Evolutionary conservation across 768 basidiomycete species (phyloP).

Genomic region (Leucocoprinus leucothites): DNA sequence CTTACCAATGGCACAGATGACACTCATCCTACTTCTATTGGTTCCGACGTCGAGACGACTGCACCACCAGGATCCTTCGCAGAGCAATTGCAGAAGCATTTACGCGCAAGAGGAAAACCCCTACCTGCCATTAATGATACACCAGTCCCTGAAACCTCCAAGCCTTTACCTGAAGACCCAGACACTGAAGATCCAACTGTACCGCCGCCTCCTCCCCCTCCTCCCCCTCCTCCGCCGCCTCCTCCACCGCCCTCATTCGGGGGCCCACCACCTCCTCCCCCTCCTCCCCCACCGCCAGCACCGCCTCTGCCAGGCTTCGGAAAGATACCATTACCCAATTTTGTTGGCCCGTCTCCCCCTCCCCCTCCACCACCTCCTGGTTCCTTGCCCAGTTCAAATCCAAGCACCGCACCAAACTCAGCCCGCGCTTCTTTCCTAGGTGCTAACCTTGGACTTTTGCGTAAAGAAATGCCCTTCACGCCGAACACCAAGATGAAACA

Average conservation of each 20-base stretch:
- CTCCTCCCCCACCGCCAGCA: constrained; percentile 34
- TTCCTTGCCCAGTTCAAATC: constrained; percentile 22
- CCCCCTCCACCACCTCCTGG: constrained; percentile 30
- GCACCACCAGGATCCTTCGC: constrained; percentile 47
- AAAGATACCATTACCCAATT: constrained; percentile 15
- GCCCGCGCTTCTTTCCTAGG: constrained; percentile 62
- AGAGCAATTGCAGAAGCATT: constrained; percentile 60
- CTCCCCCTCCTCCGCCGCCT: constrained; percentile 32
- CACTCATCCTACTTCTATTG: constrained; percentile 54
- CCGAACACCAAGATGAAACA: constrained; percentile 96
- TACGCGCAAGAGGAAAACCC: constrained; percentile 46
- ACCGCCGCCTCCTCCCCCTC: constrained; percentile 27
- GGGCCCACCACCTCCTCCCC: constrained; percentile 21
- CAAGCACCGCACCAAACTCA: constrained; percentile 41
- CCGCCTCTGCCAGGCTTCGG: constrained; percentile 28
- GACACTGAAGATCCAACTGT: constrained; percentile 17
- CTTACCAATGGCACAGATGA: constrained; percentile 46
- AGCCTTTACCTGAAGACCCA: constrained; percentile 19
- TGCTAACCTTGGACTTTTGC: constrained; percentile 54
- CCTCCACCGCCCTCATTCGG: constrained; percentile 23
- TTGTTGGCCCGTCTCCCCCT: constrained; percentile 33
- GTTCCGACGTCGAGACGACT: constrained; percentile 35
- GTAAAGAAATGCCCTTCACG: constrained; percentile 84
- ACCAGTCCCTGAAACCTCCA: constrained; percentile 22
- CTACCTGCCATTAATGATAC: constrained; percentile 35